Conservation (phyloP, 2,329 filamentous ascomycete genomes). For the Pyrenophora seminiperda region DNA sequence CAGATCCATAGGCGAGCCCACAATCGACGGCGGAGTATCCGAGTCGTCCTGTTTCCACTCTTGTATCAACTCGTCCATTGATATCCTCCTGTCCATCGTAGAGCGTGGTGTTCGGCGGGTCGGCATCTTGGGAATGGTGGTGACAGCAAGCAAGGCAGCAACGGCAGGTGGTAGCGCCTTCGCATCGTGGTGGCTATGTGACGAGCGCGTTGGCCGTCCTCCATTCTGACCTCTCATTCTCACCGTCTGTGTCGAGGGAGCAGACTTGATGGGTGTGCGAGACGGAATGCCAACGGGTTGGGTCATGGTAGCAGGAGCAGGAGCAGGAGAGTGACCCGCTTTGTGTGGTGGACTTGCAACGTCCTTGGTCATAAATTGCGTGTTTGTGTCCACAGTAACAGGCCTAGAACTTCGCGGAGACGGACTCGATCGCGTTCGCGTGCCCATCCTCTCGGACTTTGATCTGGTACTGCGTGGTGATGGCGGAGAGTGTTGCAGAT, state of each 20-base stretch:
- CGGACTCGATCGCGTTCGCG: slow-evolving; percentile 27
- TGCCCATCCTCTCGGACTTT: slow-evolving; percentile 41
- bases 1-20: slow-evolving; percentile 58
- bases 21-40: slow-evolving; percentile 45
- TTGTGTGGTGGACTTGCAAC: slow-evolving; percentile 10
- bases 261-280: slow-evolving; percentile 37
- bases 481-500: slow-evolving; percentile 44
- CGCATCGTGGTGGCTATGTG: slow-evolving; percentile 50
- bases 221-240: slow-evolving; percentile 41
- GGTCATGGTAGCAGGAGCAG: slow-evolving; percentile 35
- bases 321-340: slow-evolving; percentile 9
- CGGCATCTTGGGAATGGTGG: slow-evolving; percentile 61
- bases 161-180: slow-evolving; percentile 60
- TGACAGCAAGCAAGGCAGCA: slow-evolving; percentile 63
- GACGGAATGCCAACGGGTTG: slow-evolving; percentile 52
- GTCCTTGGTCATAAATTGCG: slow-evolving; percentile 11
- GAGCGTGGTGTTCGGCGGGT: slow-evolving; percentile 49
- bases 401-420: slow-evolving; percentile 21
- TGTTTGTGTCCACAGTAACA: slow-evolving; percentile 14
- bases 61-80: slow-evolving; percentile 63
- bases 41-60: slow-evolving; percentile 58
- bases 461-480: slow-evolving; percentile 33
- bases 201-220: slow-evolving; percentile 31
- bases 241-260: slow-evolving; percentile 40
- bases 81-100: slow-evolving; percentile 52